These are phyloP conservation scores for Paratinospora sagittata DNA, from an alignment of 164 flowering plant genomes.

Conservation along the genomic window DNA sequence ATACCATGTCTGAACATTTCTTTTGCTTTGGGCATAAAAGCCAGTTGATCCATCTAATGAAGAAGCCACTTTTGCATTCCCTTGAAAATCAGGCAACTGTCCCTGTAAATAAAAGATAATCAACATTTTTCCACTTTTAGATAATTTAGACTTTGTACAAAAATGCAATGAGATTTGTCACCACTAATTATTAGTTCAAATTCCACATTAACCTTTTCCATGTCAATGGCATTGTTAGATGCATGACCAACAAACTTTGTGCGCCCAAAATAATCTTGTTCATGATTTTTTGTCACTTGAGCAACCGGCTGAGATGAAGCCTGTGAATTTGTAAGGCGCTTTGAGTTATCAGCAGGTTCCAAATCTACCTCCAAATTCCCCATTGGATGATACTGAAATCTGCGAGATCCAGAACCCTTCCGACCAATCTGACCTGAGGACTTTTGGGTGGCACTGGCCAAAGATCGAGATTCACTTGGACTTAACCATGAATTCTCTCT, in stretches of 20 bases:
- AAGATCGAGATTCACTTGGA: slow-evolving; percentile 25
- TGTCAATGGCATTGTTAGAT: slow-evolving; percentile 26
- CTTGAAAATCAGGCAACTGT: slow-evolving; percentile 30
- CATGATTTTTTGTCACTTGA: slow-evolving; percentile 29
- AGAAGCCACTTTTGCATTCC: slow-evolving; percentile 34
- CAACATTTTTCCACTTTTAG: not conserved
- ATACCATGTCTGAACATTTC: slow-evolving; percentile 45
- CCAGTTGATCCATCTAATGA: slow-evolving; percentile 37
- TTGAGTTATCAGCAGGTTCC: slow-evolving; percentile 35
- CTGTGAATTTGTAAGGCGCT: slow-evolving; percentile 28
- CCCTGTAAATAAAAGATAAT: slow-evolving; percentile 30
- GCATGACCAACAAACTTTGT: slow-evolving; percentile 35
- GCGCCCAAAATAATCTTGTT: slow-evolving; percentile 34
- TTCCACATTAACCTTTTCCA: slow-evolving; percentile 44
- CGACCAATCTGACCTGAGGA: slow-evolving; percentile 31
- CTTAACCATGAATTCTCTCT: slow-evolving; percentile 31
- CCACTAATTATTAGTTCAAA: not conserved
- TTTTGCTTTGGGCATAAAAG: slow-evolving; percentile 24
- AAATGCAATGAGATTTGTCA: not conserved
- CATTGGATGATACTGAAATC: slow-evolving; percentile 89
- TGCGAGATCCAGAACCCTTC: slow-evolving; percentile 32
- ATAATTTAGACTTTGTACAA: not conserved
- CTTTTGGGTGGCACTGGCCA: slow-evolving; percentile 42
- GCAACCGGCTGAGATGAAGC: slow-evolving; percentile 27
- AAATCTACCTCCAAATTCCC: slow-evolving; percentile 47